Evolutionary conservation across 352 stramenopile genomes (phyloP).

Genomic region (Pythium rishiriense): DNA sequence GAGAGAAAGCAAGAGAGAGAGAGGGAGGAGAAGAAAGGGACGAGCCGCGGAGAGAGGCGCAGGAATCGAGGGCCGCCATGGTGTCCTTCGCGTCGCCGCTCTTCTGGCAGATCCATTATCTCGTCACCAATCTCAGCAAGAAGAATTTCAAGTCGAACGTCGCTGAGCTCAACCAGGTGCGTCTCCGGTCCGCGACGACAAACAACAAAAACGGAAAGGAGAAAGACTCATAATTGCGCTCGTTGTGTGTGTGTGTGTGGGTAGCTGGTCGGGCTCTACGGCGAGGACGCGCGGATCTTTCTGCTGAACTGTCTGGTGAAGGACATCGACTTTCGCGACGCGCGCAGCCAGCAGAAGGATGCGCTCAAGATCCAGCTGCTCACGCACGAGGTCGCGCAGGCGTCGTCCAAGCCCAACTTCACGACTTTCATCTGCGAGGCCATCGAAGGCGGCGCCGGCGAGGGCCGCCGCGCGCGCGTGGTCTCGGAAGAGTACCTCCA

Average conservation of each 20-base stretch:
- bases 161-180: slow-evolving; percentile 90
- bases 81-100: slow-evolving; percentile 91
- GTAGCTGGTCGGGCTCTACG: slow-evolving; percentile 90
- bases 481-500: slow-evolving; percentile 82
- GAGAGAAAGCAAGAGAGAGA: not conserved
- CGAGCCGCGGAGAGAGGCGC: not conserved
- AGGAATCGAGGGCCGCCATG: slow-evolving; percentile 37
- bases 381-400: slow-evolving; percentile 88
- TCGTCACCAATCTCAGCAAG: slow-evolving; percentile 93
- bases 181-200: not conserved
- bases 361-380: slow-evolving; percentile 90
- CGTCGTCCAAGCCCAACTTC: slow-evolving; percentile 87
- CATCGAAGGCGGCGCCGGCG: slow-evolving; percentile 62
- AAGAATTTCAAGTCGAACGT: slow-evolving; percentile 94
- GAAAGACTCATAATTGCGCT: too few relatives aligned
- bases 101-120: slow-evolving; percentile 94
- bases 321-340: slow-evolving; percentile 89
- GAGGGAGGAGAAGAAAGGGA: not conserved
- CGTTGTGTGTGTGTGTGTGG: not conserved
- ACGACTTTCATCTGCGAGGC: slow-evolving; percentile 89
- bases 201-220: not conserved
- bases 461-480: slow-evolving; percentile 38
- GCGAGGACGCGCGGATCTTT: slow-evolving; percentile 90
- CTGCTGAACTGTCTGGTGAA: slow-evolving; percentile 90
- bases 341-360: slow-evolving; percentile 80